Conservation (phyloP, 305 asterid species). For the Fraxinus greggii region DNA sequence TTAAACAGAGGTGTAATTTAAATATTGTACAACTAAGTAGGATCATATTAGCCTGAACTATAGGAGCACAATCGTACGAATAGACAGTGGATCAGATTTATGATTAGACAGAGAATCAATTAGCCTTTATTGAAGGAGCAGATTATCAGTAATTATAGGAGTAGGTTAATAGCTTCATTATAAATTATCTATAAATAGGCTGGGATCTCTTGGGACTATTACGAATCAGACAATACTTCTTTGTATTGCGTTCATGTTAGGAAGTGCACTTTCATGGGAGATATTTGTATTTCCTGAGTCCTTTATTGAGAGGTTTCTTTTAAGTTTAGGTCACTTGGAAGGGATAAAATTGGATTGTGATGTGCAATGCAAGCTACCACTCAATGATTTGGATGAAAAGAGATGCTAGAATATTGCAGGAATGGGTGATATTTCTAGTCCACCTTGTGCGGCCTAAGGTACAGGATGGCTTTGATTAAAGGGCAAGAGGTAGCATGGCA, state of each 20-base stretch:
- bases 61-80: neutral
- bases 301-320: neutral
- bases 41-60: neutral
- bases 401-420: neutral
- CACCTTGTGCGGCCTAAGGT: neutral
- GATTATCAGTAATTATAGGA: neutral
- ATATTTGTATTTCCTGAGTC: neutral
- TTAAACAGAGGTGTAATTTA: neutral
- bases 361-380: neutral
- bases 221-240: neutral
- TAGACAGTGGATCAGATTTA: neutral
- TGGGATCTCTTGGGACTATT: neutral
- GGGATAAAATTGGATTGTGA: neutral
- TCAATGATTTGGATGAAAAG: neutral
- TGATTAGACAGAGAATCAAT: neutral
- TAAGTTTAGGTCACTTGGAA: neutral
- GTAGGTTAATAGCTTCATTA: neutral
- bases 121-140: neutral
- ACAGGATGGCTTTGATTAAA: neutral
- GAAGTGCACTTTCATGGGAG: neutral
- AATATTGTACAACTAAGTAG: neutral
- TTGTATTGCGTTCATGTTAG: neutral
- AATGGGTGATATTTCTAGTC: neutral
- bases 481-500: slow-evolving; percentile 4
- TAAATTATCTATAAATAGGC: neutral